Evolutionary conservation across 2,329 filamentous ascomycete genomes (phyloP), one percentile per base, ranked within the genome.

Genomic region (Aspergillus ustus): DNA sequence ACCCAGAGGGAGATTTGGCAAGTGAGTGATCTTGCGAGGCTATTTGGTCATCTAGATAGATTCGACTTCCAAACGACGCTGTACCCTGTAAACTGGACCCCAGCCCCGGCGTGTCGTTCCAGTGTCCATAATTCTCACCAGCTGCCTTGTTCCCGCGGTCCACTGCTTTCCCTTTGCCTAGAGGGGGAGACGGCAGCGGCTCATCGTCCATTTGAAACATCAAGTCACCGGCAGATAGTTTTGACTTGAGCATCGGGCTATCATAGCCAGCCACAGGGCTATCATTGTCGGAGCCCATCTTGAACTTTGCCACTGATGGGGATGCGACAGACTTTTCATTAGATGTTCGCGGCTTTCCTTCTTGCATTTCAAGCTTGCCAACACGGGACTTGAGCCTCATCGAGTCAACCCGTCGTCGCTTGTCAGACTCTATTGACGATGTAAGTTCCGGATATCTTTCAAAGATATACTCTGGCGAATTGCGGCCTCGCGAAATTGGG

Each of bases 181-280:
- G 57, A 13, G 70, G 66, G 17, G 74, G 66, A 2, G 73, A 71
- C n/a, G 72, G 52, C 6, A 65, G n/a, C 46, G 61, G 52, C 31
- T 93, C 92, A 43, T 96, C 93, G 61, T 97, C 94, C 93, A 97
- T 97, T 66, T 92, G 88, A 72, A 97, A 97, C 75, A 97, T 96
- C 58, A 97, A 83, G 68, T 97, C 93, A 43, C 83, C 84, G 1
- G 84, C 81, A 0, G 90, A 93, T 20, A 83, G 84, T 69, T 87
- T 92, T 1, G 89, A 83, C 58, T 86, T 88, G 49, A 95, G 80
- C 19, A 80, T 82, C 1, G 92, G 92, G 59, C 87, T 91, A 59
- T 82, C 85, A 1, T 80, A 80, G 61, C 81, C 85, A 55, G 78
- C 78, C 57, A 83, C 81, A 0, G 67, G 43, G 7, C 54, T 68